Evolutionary conservation across 345 rosid genomes (phyloP), one percentile per base, ranked within the genome.

Genomic region (Boechera stricta): DNA sequence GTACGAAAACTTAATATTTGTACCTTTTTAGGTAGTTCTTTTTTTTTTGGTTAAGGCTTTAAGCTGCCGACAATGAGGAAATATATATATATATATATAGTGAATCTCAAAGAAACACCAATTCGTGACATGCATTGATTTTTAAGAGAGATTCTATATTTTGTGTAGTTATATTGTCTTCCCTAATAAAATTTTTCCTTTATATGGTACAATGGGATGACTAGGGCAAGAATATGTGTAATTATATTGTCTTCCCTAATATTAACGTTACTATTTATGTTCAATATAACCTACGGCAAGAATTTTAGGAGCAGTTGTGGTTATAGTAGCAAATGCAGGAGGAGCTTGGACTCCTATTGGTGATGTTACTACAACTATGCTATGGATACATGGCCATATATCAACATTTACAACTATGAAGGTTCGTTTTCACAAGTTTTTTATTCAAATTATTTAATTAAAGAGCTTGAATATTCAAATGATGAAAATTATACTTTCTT

Each of bases 341-440:
- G 97, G 96, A 72, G 88, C 92, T 1, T 92, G 97, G 96, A 88
- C 92, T 77, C 96, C 96, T 4, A 90, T 85, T 51, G 93, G 97
- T 73, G 96, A 92, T 83, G 92, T 92, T 66, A 90, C 97, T 52
- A 92, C 97, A 53, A 92, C 96, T 62, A 92, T 92, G 93, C 77
- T 92, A 21, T 92, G 97, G 97, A 87, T 90, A 47, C 93, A 90
- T 77, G 97, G 94, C 47, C 92, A 87, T 59, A 79, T 90, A 78
- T 84, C 93, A 73, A 86, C 93, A 7, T 66, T 90, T 80, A 86
- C 74, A 42, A 92, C 92, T 52, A 90, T 92, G 81, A 85, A 87
- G 96, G 97, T 90, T 15, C 41, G 29, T 72, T 68, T 44, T 65
- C 5, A 5, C 1, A 6, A 45, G 26, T 11, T 62, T 38, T 7